These are phyloP conservation scores for Iberis pinnata DNA, from an alignment of 345 rosid genomes.

Conservation along the genomic window DNA sequence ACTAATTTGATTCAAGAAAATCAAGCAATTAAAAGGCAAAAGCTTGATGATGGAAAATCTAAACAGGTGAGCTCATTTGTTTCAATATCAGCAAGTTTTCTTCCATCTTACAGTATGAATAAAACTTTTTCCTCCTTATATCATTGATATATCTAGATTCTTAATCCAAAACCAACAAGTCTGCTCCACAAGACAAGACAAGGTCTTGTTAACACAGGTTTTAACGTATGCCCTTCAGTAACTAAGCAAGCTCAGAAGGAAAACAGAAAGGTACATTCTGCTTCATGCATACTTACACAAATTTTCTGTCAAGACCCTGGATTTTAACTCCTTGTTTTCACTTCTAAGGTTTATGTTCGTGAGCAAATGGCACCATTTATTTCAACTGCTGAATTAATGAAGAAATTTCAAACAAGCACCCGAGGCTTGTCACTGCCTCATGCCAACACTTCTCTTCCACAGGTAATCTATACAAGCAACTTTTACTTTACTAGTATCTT, in stretches of 20 bases:
- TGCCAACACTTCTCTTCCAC: slow-evolving; percentile 21
- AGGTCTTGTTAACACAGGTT: slow-evolving; percentile 46
- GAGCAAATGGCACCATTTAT: slow-evolving; percentile 23
- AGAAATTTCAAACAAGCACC: slow-evolving; percentile 77
- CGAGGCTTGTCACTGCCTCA: slow-evolving; percentile 62
- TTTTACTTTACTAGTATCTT: background rate
- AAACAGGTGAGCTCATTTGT: slow-evolving; percentile 54
- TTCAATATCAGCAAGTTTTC: background rate
- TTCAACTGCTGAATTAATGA: slow-evolving; percentile 73
- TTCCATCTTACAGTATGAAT: background rate
- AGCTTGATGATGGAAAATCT: slow-evolving; percentile 82
- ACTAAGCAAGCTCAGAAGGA: slow-evolving; percentile 43
- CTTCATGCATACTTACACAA: slow-evolving; percentile 8
- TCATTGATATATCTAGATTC: slow-evolving; percentile 48
- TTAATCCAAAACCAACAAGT: slow-evolving; percentile 59
- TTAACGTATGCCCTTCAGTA: slow-evolving; percentile 38
- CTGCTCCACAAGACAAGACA: slow-evolving; percentile 76
- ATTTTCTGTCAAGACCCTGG: background rate
- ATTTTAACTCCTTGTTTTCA: slow-evolving; percentile 14
- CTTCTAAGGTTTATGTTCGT: slow-evolving; percentile 27
- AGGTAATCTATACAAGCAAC: too few species aligned
- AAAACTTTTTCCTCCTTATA: background rate
- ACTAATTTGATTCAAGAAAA: slow-evolving; percentile 66
- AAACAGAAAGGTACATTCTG: slow-evolving; percentile 61
- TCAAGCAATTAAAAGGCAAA: slow-evolving; percentile 94